Evolutionary conservation across 2,329 filamentous ascomycete genomes (phyloP), one percentile per base, ranked within the genome.

Genomic region (Fusarium mexicanum): DNA sequence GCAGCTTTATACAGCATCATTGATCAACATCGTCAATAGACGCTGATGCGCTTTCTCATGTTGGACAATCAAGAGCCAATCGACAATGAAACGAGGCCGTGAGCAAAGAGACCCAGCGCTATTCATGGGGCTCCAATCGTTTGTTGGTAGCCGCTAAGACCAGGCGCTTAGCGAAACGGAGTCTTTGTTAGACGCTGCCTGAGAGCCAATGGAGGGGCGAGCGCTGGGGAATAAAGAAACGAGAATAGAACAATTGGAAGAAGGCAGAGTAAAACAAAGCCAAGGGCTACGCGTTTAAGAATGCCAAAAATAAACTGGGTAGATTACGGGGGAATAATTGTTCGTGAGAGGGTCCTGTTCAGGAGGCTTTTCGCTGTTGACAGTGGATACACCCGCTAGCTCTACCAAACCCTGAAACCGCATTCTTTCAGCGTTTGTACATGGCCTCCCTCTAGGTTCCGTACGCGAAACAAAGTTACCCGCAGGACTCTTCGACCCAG

Each of bases 91-190:
- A 71, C 68, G 37, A 22, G 69, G 72, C 54, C 69, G 4, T 13
- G 9, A 5, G 37, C 22, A 60, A 58, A 51, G 43, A 47, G 67
- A 37, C 72, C 69, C 74, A 55, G 57, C 43, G 71, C 26, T 13
- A 67, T 72, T 18, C 47, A 37, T 41, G 22, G 47, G 57, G 31
- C 60, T 47, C 76, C 76, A 77, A 77, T 77, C 74, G 64, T 70
- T 75, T 72, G 63, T 65, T 35, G 16, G 60, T 63, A 65, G 74
- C 58, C 64, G 73, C 73, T 62, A n/a, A 47, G n/a, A 24, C 26
- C 46, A 43, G 59, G 76, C 76, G 76, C 76, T 76, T 77, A 77
- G 69, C 69, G 76, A 77, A 77, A 77, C 76, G 33, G 47, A 33
- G 47, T 12, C 64, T 65, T 61, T 62, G 59, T 64, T 72, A 61